Evolutionary conservation across 2,329 filamentous ascomycete genomes (phyloP).

Genomic region (Mycosphaerella sp.): DNA sequence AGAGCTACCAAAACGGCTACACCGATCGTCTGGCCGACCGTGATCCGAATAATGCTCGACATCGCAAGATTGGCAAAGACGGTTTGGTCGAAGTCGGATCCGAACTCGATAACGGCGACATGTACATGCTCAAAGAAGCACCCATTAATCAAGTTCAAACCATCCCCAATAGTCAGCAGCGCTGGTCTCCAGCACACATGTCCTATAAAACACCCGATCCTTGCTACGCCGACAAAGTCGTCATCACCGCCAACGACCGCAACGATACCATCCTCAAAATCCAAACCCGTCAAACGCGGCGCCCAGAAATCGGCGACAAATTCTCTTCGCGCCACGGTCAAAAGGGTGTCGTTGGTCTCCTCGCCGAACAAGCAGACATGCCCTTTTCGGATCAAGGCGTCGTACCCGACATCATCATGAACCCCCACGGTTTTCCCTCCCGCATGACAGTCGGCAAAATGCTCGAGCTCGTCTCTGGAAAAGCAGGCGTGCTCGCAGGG

Average conservation of each 20-base stretch:
- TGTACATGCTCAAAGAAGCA: slow-evolving; percentile 83
- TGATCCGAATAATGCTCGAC: slow-evolving; percentile 45
- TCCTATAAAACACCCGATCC: slow-evolving; percentile 55
- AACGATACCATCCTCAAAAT: slow-evolving; percentile 87
- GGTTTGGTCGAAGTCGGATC: slow-evolving; percentile 83
- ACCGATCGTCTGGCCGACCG: slow-evolving; percentile 57
- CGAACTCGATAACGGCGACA: slow-evolving; percentile 68
- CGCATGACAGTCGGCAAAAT: slow-evolving; percentile 99
- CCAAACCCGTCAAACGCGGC: slow-evolving; percentile 88
- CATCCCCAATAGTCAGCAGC: slow-evolving; percentile 23
- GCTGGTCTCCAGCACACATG: slow-evolving; percentile 38
- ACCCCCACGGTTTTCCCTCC: slow-evolving; percentile 98
- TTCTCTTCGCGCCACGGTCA: slow-evolving; percentile 98
- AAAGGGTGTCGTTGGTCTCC: slow-evolving; percentile 95
- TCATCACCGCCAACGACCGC: slow-evolving; percentile 82
- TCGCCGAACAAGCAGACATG: slow-evolving; percentile 94
- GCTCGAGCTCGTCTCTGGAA: slow-evolving; percentile 88
- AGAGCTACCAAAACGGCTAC: slow-evolving; percentile 79
- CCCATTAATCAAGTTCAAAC: slow-evolving; percentile 67
- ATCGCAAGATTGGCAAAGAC: slow-evolving; percentile 72
- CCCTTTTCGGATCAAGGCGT: slow-evolving; percentile 88
- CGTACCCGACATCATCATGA: slow-evolving; percentile 99
- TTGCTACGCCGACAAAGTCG: slow-evolving; percentile 93
- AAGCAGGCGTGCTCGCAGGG: slow-evolving; percentile 81
- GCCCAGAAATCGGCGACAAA: slow-evolving; percentile 94